Base-by-base conservation (phyloP, 129 eudicot genomes). In the Solidago caesia region DNA sequence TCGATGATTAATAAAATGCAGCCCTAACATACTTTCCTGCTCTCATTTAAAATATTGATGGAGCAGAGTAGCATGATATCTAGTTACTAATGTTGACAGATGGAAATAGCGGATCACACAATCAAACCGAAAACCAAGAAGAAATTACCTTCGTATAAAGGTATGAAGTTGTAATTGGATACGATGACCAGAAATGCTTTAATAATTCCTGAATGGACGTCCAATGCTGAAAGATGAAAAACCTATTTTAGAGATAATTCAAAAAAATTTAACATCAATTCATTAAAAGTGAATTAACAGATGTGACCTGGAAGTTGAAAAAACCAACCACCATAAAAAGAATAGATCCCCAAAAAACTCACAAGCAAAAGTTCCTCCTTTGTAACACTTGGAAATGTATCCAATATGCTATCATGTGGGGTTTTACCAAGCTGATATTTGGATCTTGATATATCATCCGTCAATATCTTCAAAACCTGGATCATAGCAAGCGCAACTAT, bases 151-250 rank as follows among this genome's bases (percentile, higher is more conserved):
- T 94, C 4, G 60, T 60, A 72, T 81, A 78, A 27, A 94, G 90
- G 62, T 85, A 88, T n/a, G 92, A 79, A 43, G 93, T 83, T 58
- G 96, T 91, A 47, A 94, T 84, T 7, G 99, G 99, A 80, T 94
- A 94, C 5, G 99, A 91, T 25, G 99, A 94, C 99, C 99, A 94
- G 76, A 90, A 94, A 82, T 91, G 99, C 74, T 94, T 94, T 60
- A 94, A 67, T 66, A 94, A 70, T 75, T 94, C 99, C 84, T 94
- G 96, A 63, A 91, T 89, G 10, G 94, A 87, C 11, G 94, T 91
- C 97, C 96, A 94, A 73, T 94, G 97, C 97, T 94, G 86, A 26
- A 80, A 84, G 26, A 65, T 39, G 63, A 46, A 63, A 47, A 65
- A 27, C 56, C 29, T 43, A 5, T 77, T 68, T 69, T 33, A 69